Base-by-base conservation (phyloP, 2,329 filamentous ascomycete genomes). In the Aspergillus caelatus region DNA sequence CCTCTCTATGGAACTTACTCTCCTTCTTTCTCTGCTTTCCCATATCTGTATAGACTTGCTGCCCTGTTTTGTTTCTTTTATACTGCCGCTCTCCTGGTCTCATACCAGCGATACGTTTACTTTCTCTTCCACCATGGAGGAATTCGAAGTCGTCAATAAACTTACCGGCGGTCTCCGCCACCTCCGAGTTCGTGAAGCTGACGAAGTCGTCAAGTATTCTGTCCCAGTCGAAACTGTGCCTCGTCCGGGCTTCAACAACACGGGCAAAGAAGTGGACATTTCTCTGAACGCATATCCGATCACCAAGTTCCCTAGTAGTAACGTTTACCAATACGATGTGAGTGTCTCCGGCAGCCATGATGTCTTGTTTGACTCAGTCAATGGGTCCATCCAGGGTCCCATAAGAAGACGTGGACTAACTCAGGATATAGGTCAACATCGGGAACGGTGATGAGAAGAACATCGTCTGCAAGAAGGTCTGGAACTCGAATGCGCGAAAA, bases 321-420 rank as follows among this genome's bases (percentile, higher is more conserved):
- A 86, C 0, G 86, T 97, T 26, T 89, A 89, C 66, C 94, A 97
- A 74, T 98, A 94, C 70, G 93, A 97, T 80, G 91, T 94, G 80
- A 84, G 90, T 85, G 36, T 56, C 19, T 43, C 36, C 34, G 19
- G 11, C 10, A n/a, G 9, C 10, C 21, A 19, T 21, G 23, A 28
- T 39, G 1, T 10, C 34, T 45, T 21, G 23, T 11, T 26, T 32
- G 28, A n/a, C 48, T n/a, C 28, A 32, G 28, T 11, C 48, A 32
- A 52, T 23, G 28, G 8, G 9, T 21, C 19, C 28, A 52, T 52
- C 4, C 10, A 11, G 34, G 10, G 2, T 8, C 9, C 2, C 16
- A 52, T 52, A 21, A 34, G 26, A 23, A n/a, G 30, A 26, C 14
- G 21, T 41, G 23, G 3, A 55, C 66, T 72, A 50, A 71, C 48